Evolutionary conservation across 2,329 filamentous ascomycete genomes (phyloP), one percentile per base, ranked within the genome.

Genomic region (Didymella glomerata): DNA sequence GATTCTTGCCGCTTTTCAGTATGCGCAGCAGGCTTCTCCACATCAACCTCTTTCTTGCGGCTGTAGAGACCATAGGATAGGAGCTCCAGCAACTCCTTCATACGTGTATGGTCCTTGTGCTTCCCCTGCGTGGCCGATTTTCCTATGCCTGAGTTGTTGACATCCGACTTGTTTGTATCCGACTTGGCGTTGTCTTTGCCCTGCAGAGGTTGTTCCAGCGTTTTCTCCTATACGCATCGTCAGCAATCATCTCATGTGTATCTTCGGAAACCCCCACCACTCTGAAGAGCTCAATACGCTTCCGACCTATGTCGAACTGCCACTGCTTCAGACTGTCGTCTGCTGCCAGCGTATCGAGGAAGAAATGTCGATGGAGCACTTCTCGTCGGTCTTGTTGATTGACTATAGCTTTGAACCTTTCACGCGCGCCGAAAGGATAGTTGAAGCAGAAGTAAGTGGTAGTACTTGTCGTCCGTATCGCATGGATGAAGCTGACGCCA

Each of bases 251-350:
- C 54, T 24, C 63, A 68, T 30, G 24, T 25, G 7, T 3, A 25
- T 25, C 4, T 25, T 3, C 24, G 24, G 24, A 25, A 4, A 25
- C 7, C 24, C 24, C 28, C 28, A 30, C 28, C 9, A 30, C 9
- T 30, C 9, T 13, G 11, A 30, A 13, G 9, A 30, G 28, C 9
- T 30, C 11, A 30, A 30, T 2, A 30, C 28, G 28, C 11, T 13
- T 10, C 4, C 11, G 9, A 10, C 64, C 59, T n/a, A 72, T 68
- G 9, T 61, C 61, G 9, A 51, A 16, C 28, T 68, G 66, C 65
- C 64, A 68, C 48, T 62, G 61, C 52, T 67, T 64, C 16, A 67
- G 46, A 27, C 62, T 60, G 13, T 70, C 66, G 20, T 67, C 66
- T 5, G 66, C 65, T 0, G 60, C 60, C 28, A 72, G 24, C 4